Base-by-base conservation (phyloP, 495 filamentous ascomycete genomes). In the Penicillium turbatum region DNA sequence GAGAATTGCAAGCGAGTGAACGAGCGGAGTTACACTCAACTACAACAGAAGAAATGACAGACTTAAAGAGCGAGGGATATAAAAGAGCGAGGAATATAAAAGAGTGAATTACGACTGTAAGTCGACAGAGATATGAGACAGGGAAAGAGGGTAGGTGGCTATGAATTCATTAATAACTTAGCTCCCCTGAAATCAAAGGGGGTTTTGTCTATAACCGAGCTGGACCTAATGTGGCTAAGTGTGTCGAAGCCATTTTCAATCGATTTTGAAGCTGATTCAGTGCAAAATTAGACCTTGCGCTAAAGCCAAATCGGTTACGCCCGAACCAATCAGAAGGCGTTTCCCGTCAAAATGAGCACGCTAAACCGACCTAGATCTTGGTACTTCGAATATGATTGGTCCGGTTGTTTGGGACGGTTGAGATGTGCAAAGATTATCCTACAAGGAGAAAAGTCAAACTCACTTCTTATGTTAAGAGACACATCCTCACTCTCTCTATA, bases 101-200 rank as follows among this genome's bases (percentile, higher is more conserved):
- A 10, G 62, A 60, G 39, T 57, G 59, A 52, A 55, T 44, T n/a
- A 44, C 26, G 43, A 53, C 2, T 12, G 34, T 36, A 35, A 17
- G 44, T 16, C 30, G 38, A 24, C 4, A 24, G 51, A 59, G 48
- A 45, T n/a, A 44, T 17, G 32, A 40, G 17, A 30, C 17, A 56
- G 16, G 34, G 45, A 29, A 21, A 45, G 42, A 9, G 16, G 24
- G 39, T 36, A 38, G 45, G 55, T 56, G 56, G 51, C 54, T 58
- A 57, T 32, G 36, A 30, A 45, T 51, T 51, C 59, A 61, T 64
- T 64, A 62, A 62, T 64, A 59, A 34, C 54, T 59, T 62, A 53
- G 60, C 35, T 31, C 52, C 60, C 60, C 60, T 63, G 51, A 61
- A 59, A 49, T 32, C 27, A 43, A 45, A 30, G 42, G 38, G 54